Percentiles rank a stretch among this genome's conserved stretches.
Evolutionary conservation across 148 eudicot species (phyloP).

Genomic region (Rhododendron williamsianum): DNA sequence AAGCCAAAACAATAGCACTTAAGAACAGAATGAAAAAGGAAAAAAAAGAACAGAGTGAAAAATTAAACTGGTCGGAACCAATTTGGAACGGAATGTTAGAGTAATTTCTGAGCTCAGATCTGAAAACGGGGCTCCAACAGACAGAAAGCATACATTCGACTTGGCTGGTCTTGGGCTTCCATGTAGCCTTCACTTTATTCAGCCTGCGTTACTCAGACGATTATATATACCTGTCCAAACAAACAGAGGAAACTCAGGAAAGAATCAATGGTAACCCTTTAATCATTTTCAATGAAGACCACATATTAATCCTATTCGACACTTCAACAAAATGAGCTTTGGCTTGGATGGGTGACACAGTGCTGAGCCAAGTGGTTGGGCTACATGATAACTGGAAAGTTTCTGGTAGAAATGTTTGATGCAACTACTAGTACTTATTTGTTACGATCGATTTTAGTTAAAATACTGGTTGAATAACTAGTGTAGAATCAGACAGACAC

Average conservation of each 20-base stretch:
- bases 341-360: neutral
- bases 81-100: too few species aligned
- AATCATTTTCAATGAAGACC: neutral
- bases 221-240: neutral
- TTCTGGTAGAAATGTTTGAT: neutral
- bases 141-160: neutral
- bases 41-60: too few species aligned
- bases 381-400: neutral
- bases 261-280: neutral
- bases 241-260: neutral
- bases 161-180: neutral
- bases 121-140: neutral
- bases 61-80: neutral
- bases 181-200: neutral
- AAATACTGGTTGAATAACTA: neutral
- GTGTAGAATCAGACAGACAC: neutral
- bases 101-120: too few species aligned
- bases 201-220: neutral
- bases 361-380: neutral
- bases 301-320: neutral
- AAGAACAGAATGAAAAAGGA: neutral
- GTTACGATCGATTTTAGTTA: neutral
- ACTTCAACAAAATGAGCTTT: neutral
- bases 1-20: neutral
- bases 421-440: neutral